Evolutionary conservation across 495 filamentous ascomycete species (phyloP), one percentile per base, ranked within the genome.

Genomic region (Daldinia vernicosa): DNA sequence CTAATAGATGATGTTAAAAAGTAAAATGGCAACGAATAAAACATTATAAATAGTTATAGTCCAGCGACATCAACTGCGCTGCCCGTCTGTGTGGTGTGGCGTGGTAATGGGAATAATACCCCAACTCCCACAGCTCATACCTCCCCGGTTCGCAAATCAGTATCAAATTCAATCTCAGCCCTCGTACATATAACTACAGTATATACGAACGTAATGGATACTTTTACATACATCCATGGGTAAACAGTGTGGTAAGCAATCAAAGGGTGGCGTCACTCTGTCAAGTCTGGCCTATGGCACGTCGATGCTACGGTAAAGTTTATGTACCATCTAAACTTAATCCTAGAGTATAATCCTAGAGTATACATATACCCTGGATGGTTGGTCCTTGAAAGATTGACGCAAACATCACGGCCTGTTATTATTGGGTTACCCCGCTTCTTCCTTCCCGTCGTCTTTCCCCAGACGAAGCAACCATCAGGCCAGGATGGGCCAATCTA

Each of bases 341-440:
- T 56, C 61, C 65, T 52, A 35, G 32, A 39, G 37, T 32, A 57
- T 32, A 69, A 35, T 35, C 61, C 61, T 61, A 35, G 26, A 39
- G 37, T 26, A 57, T 26, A 66, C 52, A 30, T 26, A 57, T 26
- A 66, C 52, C 66, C 30, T 51, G 7, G 43, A 69, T 66, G 70
- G 59, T 73, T 73, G 70, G 70, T 28, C 40, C 56, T 50, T 61
- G 19, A 37, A 33, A 45, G 35, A 3, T 57, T 60, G 60, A 72
- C 65, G 60, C 70, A 62, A 62, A 53, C 52, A 51, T 14, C 50
- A 61, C 63, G 28, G 51, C 40, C 40, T 45, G 17, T 53, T 73
- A 8, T 66, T 53, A 73, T 73, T 73, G 61, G 66, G 47, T 53
- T 69, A 73, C 70, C 70, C 70, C 70, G 70, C 70, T 73, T 66